Evolutionary conservation across 2,329 filamentous ascomycete species (phyloP), one percentile per base, ranked within the genome.

Genomic region (Fusarium floridanum): DNA sequence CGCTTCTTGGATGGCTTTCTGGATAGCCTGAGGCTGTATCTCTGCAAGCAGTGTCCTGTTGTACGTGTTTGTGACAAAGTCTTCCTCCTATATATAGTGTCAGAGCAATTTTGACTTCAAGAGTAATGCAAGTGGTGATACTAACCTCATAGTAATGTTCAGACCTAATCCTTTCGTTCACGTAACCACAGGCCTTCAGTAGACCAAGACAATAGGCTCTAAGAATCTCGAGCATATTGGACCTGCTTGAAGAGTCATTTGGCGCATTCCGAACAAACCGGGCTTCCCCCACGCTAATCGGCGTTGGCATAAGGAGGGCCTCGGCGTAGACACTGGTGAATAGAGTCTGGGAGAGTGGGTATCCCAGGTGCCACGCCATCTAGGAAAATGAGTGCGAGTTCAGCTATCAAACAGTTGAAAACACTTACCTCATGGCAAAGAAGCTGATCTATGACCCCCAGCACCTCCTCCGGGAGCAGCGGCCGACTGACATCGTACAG

Each of bases 291-390:
- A 97, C 84, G 6, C 82, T 88, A 39, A 84, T 85, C 6, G 94
- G 92, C 34, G 89, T 87, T 1, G 94, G 92, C 84, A 91, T 93
- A 69, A 98, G 85, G 17, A 99, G 87, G 59, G 91, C 91, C 78
- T 98, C 95, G 66, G 98, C 90, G 81, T 99, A 97, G 37, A 97
- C 88, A 62, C 95, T 98, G 6, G 95, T 98, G 81, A 98, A 95
- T 2, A 99, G 85, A 0, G 97, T 98, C 82, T 98, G 97, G 2
- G 96, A 97, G 10, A 99, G 89, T 2, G 97, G 95, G 80, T 98
- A 95, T n/a, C 97, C 97, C 77, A 94, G 91, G 81, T 98, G 95
- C 95, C 97, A 99, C 72, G 95, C 94, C 90, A 98, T 97, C 92
- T 97, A 79, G 29, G 37, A 61, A 39, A 24, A 14, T 76, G 57